Evolutionary conservation across 2,329 filamentous ascomycete genomes (phyloP).

Genomic region (Xylariaceae sp.): DNA sequence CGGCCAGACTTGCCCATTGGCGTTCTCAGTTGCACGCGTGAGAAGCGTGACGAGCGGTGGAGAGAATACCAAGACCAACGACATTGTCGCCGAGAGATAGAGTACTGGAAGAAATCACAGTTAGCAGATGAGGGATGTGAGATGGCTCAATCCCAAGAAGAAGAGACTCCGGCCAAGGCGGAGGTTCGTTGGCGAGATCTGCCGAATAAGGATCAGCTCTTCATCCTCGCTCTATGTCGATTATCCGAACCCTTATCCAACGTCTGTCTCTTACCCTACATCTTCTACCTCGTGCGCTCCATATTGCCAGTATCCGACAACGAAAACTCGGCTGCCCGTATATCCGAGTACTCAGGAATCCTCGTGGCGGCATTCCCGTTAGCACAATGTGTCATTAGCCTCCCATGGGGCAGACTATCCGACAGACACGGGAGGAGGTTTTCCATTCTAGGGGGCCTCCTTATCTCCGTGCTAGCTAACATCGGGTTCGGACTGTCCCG

Average conservation of each 20-base stretch:
- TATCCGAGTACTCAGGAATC: conserved; percentile 63
- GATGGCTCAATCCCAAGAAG: conserved; percentile 3
- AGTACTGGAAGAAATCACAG: no score
- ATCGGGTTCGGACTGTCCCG: conserved; percentile 64
- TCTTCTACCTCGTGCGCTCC: conserved; percentile 69
- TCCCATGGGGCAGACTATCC: conserved; percentile 62
- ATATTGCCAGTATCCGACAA: conserved; percentile 42
- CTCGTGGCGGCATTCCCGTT: conserved; percentile 63
- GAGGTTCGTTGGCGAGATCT: conserved; percentile 33
- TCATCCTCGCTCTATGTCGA: conserved; percentile 34
- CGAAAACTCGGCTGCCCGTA: conserved; percentile 44
- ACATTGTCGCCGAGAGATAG: background rate
- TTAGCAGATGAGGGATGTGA: conserved; percentile 1
- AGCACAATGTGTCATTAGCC: conserved; percentile 63
- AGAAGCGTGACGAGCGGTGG: background rate
- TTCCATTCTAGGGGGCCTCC: conserved; percentile 59
- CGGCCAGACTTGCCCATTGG: background rate
- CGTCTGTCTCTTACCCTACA: conserved; percentile 60
- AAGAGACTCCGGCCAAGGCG: background rate
- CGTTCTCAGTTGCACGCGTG: background rate
- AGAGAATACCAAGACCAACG: background rate
- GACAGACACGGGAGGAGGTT: conserved; percentile 55
- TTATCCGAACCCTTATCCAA: conserved; percentile 62
- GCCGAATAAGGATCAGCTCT: conserved; percentile 36
- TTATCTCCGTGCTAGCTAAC: conserved; percentile 57